Base-by-base conservation (phyloP, 768 basidiomycete species). In the Mycena haematopus region DNA sequence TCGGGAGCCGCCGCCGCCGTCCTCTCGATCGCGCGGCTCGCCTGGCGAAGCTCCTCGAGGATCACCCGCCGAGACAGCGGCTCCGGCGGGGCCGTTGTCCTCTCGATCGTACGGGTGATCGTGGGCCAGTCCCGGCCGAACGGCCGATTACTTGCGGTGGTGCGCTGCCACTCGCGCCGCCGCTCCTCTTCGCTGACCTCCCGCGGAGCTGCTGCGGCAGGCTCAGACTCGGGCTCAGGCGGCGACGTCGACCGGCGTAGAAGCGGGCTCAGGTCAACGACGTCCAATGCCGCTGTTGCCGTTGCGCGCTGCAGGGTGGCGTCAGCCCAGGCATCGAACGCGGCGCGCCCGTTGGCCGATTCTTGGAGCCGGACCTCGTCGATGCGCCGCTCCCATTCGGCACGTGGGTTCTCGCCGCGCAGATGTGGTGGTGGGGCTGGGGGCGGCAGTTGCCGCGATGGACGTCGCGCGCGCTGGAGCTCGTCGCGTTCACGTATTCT, bases 261-360 rank as follows among this genome's bases (percentile, higher is more conserved):
- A 21, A 63, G 42, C 31, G 66, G 31, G 22, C 55, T 56, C 4
- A 62, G 49, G 24, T 56, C 53, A 1, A 54, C 56, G 31, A 61
- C 47, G 13, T 44, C 56, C 10, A 55, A 52, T 3, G 62, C 62
- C 38, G 66, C 66, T 3, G 56, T 49, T 9, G 66, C 66, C 21
- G 62, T 61, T 21, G 66, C 66, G 36, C 66, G 62, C 27, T 58
- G 44, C n/a, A 67, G 42, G n/a, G 62, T 63, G 45, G 55, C 58
- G 54, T 67, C 66, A 19, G 62, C 66, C 66, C 66, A 67, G 15
- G 58, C 58, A 52, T 57, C 66, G 36, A 67, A 67, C 29, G 58
- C 58, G 2, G 38, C 33, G 31, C 56, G 54, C 24, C 50, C 25
- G 40, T 50, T 21, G 46, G 11, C 22, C 22, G 44, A 22, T 14